Evolutionary conservation across 169 alveolate genomes (phyloP), one percentile per base, ranked within the genome.

Genomic region (Besnoitia besnoiti): DNA sequence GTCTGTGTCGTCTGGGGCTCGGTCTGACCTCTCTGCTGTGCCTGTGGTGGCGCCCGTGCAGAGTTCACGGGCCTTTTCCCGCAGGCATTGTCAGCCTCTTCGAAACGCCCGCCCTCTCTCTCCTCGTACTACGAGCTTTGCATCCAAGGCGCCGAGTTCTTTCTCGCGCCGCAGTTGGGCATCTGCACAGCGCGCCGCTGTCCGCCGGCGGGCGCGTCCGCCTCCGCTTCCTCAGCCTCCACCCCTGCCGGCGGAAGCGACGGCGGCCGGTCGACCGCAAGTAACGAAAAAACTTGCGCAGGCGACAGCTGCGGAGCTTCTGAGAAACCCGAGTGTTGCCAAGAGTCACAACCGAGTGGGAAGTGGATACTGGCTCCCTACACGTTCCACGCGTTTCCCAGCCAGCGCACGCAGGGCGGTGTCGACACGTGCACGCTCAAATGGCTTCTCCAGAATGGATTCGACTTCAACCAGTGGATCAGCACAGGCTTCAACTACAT

Each of bases 311-410:
- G n/a, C n/a, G n/a, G n/a, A n/a, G n/a, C n/a, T n/a, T n/a, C n/a
- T n/a, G n/a, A n/a, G n/a, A n/a, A n/a, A n/a, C n/a, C 62, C 19
- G 62, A 19, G 62, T 50, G 62, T 50, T 50, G 10, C 30, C 19
- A 10, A 14, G 62, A 10, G 30, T 50, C 19, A 10, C 30, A 14
- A 19, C 62, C 19, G 62, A 14, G 62, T 50, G 62, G 30, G 2
- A 40, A 47, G 35, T 95, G 97, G 97, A n/a, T 55, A 24, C 84
- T 95, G 50, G 88, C 94, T 21, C 97, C 97, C 39, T 94, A 95
- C 91, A 95, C 94, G 50, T 91, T 95, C 82, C 92, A 91, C 67
- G 90, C 93, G 49, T 92, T 46, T 51, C 95, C 96, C 33, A 19
- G 89, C 42, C 94, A 90, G 77, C 82, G 77, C 50, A 44, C 85